A percentile compares a stretch with the other conserved stretches of the same genome.
Conservation (phyloP, 2,329 filamentous ascomycete species). For the Geosmithia flava region DNA sequence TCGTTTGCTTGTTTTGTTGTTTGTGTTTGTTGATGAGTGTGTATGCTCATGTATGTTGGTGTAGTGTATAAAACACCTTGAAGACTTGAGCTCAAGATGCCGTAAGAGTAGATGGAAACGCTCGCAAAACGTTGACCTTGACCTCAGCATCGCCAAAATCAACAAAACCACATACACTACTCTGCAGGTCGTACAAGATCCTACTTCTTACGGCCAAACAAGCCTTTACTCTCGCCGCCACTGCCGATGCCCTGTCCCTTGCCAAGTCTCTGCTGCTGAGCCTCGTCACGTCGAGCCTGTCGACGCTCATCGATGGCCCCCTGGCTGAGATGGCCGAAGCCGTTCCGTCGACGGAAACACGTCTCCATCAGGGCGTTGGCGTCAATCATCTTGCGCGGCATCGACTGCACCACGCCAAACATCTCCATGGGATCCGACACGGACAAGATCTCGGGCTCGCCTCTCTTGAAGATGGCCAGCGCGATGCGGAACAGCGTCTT, state of each 20-base stretch:
- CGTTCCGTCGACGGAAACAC: constrained; percentile 69
- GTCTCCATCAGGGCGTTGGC: constrained; percentile 72
- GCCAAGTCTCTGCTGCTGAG: constrained; percentile 23
- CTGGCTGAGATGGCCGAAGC: constrained; percentile 72
- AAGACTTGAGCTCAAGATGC: too few species aligned
- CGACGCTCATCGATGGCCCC: constrained; percentile 68
- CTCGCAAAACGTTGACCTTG: too few species aligned
- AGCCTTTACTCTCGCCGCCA: constrained; percentile 24
- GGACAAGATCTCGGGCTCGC: constrained; percentile 66
- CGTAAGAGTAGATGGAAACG: too few species aligned
- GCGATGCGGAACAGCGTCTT: constrained; percentile 91
- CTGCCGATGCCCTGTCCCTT: constrained; percentile 11
- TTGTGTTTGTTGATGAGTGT: too few species aligned
- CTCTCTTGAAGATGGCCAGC: constrained; percentile 80
- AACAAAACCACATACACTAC: not conserved
- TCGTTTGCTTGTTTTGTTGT: too few species aligned
- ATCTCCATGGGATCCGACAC: constrained; percentile 88
- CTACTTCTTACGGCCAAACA: constrained; percentile 30
- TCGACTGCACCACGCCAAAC: constrained; percentile 83
- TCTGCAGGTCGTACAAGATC: not conserved
- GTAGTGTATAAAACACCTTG: too few species aligned
- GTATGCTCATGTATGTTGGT: too few species aligned
- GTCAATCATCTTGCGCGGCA: constrained; percentile 71
- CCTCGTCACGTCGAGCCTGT: constrained; percentile 49
- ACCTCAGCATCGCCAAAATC: too few species aligned